phyloP scores from a whole-genome alignment of 2,329 filamentous ascomycete species.

The Sporothrix pallida region DNA sequence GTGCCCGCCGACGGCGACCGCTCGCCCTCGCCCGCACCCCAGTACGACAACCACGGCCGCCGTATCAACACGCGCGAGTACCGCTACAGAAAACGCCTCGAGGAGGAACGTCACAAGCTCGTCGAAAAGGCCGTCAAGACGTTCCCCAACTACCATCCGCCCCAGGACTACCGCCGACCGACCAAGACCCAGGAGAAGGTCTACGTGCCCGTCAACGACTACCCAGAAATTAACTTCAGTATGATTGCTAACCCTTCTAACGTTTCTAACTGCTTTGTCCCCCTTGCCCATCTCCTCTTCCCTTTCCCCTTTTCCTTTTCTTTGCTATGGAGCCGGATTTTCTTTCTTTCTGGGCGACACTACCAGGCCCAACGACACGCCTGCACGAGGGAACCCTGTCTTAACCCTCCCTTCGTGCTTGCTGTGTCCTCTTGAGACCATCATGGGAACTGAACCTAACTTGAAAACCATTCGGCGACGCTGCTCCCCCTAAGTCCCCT shows the following conservation, averaged over 20 bases:
- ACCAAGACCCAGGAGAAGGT: slow-evolving; percentile 99
- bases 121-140: slow-evolving; percentile 99
- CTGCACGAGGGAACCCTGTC: slow-evolving; percentile 17
- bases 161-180: slow-evolving; percentile 95
- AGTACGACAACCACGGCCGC: slow-evolving; percentile 99
- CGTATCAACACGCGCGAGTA: slow-evolving; percentile 99
- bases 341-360: slow-evolving; percentile 41
- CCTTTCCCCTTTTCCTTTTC: neutral
- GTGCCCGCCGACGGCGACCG: slow-evolving; percentile 95
- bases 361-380: slow-evolving; percentile 46
- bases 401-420: slow-evolving; percentile 38
- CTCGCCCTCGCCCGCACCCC: slow-evolving; percentile 91
- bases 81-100: slow-evolving; percentile 95
- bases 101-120: slow-evolving; percentile 98
- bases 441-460: slow-evolving; percentile 42
- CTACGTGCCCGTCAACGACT: slow-evolving; percentile 99
- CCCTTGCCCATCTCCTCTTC: slow-evolving; percentile 41
- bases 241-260: slow-evolving; percentile 99
- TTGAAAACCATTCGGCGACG: slow-evolving; percentile 33
- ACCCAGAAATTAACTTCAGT: slow-evolving; percentile 99
- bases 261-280: slow-evolving; percentile 64
- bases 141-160: slow-evolving; percentile 98
- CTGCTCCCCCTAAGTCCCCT: slow-evolving; percentile 2
- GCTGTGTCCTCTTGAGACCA: slow-evolving; percentile 42
- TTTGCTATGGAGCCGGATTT: slow-evolving; percentile 1